Conservation (phyloP, 176 grass and related monocot genomes). For the Avena eriantha region DNA sequence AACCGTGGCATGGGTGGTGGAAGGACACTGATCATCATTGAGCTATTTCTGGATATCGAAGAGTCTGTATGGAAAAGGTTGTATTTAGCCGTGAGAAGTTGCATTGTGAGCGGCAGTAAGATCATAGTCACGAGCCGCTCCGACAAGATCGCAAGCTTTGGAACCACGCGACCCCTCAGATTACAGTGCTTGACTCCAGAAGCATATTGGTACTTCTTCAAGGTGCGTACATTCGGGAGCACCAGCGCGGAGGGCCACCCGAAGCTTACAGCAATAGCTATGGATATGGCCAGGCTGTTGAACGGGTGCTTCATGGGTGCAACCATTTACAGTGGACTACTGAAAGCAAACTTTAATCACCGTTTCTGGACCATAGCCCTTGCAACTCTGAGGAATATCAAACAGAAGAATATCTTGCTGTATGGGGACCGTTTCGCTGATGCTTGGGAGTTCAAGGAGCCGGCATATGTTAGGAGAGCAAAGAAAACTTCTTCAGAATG, state of each 20-base stretch:
- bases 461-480: not conserved
- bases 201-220: slow-evolving; percentile 2
- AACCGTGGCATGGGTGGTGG: not conserved
- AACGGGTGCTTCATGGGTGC: not conserved
- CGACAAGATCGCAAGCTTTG: not conserved
- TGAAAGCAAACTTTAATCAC: not conserved
- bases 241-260: not conserved
- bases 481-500: not conserved
- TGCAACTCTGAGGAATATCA: not conserved
- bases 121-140: not conserved
- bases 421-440: not conserved
- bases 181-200: not conserved
- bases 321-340: not conserved
- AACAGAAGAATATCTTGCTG: not conserved
- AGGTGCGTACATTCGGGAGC: not conserved
- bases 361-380: not conserved
- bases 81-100: not conserved
- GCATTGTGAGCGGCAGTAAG: not conserved
- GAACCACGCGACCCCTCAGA: not conserved
- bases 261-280: not conserved
- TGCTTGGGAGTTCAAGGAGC: not conserved
- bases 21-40: slow-evolving; percentile 1
- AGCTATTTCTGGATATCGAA: not conserved
- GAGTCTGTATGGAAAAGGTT: not conserved
- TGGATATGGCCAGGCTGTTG: not conserved